Conservation (phyloP, 495 filamentous ascomycete species). For the Podospora bellae-mahoneyi region DNA sequence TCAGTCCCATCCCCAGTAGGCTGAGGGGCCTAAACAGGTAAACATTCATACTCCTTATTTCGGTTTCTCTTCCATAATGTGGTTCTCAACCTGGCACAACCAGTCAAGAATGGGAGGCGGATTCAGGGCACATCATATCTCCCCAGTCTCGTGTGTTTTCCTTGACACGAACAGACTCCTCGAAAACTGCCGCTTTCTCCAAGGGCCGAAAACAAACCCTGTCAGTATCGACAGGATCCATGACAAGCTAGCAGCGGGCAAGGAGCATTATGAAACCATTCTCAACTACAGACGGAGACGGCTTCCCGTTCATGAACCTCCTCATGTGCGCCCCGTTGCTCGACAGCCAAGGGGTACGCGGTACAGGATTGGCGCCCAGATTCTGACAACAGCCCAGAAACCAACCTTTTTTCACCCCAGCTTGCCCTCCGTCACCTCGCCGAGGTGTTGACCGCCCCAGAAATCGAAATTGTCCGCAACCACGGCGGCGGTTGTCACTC, state of each 20-base stretch:
- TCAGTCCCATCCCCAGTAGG: background rate
- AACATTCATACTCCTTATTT: background rate
- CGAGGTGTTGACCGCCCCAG: conserved; percentile 19
- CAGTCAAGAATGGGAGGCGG: background rate
- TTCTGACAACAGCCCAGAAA: conserved; percentile 40
- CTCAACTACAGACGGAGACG: conserved; percentile 64
- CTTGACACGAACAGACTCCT: background rate
- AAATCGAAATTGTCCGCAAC: conserved; percentile 55
- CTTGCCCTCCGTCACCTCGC: background rate
- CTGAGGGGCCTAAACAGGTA: background rate
- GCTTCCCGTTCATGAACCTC: conserved; percentile 67
- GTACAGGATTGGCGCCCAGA: conserved; percentile 62
- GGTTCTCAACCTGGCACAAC: background rate
- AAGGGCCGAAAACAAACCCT: conserved; percentile 56
- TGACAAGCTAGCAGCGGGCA: conserved; percentile 52
- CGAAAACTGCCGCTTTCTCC: conserved; percentile 57
- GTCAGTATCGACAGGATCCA: conserved; percentile 53
- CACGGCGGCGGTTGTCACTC: conserved; percentile 49
- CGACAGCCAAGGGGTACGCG: conserved; percentile 56
- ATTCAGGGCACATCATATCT: background rate
- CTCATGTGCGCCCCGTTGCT: conserved; percentile 60
- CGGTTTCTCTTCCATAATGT: background rate
- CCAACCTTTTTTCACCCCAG: background rate
- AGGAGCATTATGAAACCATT: conserved; percentile 64
- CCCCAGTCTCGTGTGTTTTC: background rate